Evolutionary conservation across 2,329 filamentous ascomycete genomes (phyloP), one percentile per base, ranked within the genome.

Genomic region (Fusarium albosuccineum): DNA sequence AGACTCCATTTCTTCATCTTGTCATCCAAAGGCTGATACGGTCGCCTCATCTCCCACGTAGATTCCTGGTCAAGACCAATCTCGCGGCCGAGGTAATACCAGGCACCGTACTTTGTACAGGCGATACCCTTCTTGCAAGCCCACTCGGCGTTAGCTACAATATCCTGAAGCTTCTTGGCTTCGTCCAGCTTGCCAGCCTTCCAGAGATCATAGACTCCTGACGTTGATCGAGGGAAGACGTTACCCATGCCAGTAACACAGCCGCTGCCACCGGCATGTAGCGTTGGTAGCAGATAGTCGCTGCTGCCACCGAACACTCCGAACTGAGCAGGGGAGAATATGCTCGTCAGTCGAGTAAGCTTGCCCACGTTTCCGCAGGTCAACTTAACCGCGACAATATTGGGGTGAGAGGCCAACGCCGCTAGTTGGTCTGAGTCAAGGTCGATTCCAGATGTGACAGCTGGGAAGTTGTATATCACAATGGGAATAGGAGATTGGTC

Each of bases 341-440:
- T 73, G 40, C 76, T 71, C 37, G 78, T 88, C 66, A 86, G 83
- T 72, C 81, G 88, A 51, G 89, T 91, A 64, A 91, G 80, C 74
- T 91, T 91, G 60, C 89, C 88, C 13, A 89, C 90, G 72, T 91
- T 91, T 50, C 89, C 89, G 70, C 88, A 91, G 1, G 89, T 91
- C 41, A 91, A 80, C 77, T 91, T 91, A 73, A 88, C 88, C 56
- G 89, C 90, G 45, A 87, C 86, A 60, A 92, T 91, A 71, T 91
- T 91, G 37, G 87, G 85, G 70, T 91, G 88, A 29, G 83, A 76
- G 26, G 89, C 80, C 51, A 91, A 76, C 57, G 84, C 81, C 50
- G 88, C 79, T 68, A 91, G 84, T 64, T 83, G 77, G 70, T 91
- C 89, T 1, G 88, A 91, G 59, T 85, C 86, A 33, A 91, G 80